These are phyloP conservation scores for Thielaviopsis ethacetica DNA, from an alignment of 2,329 filamentous ascomycete genomes.

Conservation along the genomic window DNA sequence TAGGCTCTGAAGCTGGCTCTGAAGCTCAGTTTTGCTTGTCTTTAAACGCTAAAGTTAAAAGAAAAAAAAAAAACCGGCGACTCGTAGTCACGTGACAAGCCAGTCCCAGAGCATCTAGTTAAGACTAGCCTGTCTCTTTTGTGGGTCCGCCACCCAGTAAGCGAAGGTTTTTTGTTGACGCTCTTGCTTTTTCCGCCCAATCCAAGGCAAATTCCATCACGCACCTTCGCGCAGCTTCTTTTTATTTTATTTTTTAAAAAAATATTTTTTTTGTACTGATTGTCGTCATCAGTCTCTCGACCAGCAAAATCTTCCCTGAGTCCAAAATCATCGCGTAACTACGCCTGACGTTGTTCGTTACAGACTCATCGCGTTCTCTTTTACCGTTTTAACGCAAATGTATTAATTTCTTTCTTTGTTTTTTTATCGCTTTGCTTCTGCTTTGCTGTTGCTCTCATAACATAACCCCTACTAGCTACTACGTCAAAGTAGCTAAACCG, in stretches of 20 bases:
- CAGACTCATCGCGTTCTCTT: neutral
- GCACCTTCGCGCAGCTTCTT: conserved; percentile 10
- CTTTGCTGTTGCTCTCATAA: neutral
- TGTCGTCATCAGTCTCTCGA: neutral
- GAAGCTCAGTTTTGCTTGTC: neutral
- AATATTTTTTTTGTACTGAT: neutral
- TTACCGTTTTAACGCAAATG: neutral
- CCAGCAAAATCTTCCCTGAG: neutral
- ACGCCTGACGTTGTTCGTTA: neutral
- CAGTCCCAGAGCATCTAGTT: too few species aligned
- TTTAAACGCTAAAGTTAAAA: neutral
- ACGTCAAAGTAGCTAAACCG: neutral
- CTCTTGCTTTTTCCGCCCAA: conserved; percentile 1
- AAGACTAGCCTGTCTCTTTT: neutral
- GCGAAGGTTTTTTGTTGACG: conserved; percentile 10
- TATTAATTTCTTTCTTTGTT: neutral
- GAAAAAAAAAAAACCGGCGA: neutral
- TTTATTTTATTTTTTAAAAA: conserved; percentile 2
- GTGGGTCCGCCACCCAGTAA: conserved; percentile 7
- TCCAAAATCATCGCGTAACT: neutral
- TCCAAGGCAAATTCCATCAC: conserved; percentile 11
- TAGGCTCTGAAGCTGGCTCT: neutral
- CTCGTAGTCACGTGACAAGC: neutral
- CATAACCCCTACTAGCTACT: neutral
- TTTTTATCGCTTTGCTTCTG: neutral